Base-by-base conservation (phyloP, 1,284 basidiomycete species). In the Pseudozyma thailandica region DNA sequence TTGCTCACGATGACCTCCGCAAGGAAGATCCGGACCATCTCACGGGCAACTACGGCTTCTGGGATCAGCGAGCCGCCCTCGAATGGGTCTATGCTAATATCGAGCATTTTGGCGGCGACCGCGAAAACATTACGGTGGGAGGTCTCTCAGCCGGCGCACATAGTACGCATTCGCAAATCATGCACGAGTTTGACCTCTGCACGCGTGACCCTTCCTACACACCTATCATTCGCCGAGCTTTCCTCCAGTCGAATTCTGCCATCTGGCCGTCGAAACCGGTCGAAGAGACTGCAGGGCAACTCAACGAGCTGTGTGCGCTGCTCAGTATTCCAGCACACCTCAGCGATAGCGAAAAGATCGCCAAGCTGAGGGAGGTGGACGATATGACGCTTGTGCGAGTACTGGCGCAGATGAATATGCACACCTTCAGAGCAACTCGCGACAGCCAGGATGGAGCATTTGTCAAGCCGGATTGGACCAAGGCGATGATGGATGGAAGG, bases 81-180 rank as follows among this genome's bases (percentile, higher is more conserved):
- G 59, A 72, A 55, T 83, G 81, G 82, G 61, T 76, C 3, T 33
- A 60, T 13, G 21, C 59, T 37, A 71, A 83, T 60, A 78, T 80
- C 8, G 41, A 57, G 45, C 45, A 73, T 45, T 81, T 83, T 38
- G 75, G 78, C 16, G 83, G 80, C 6, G 73, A 82, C 53, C 71
- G 64, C 1, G 18, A 50, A 35, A 75, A 75, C 49, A 74, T 84
- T 48, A 80, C 81, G 7, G 68, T 83, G 25, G 75, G 58, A 20
- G 83, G 83, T 6, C 65, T 79, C 2, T 76, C 73, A 0, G 83
- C 83, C 1, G 83, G 83, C 5, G 79, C 83, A 6, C 72, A 74
- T 46, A 72, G 70, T 72, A 80, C 75, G 46, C 75, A 83, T 37
- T 72, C 78, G 18, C 82, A 83, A 59, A 71, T 83, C 6, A 62